These are phyloP conservation scores for Ceratobasidium theobromae DNA, from an alignment of 1,284 basidiomycete species.

Conservation along the genomic window DNA sequence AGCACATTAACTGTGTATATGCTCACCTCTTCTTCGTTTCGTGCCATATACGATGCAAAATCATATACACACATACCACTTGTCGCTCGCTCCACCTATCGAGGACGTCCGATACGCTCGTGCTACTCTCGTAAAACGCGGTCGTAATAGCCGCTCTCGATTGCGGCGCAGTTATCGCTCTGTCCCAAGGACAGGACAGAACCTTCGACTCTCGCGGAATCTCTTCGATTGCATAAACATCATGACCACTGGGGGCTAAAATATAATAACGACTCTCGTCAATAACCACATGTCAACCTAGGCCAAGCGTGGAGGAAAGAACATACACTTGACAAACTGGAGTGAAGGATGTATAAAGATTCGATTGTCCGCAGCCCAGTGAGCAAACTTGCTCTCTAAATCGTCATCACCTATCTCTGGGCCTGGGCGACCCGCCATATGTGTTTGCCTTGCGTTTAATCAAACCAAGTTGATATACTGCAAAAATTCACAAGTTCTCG, in stretches of 20 bases:
- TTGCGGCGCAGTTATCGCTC: conserved; percentile 64
- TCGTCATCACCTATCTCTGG: background rate
- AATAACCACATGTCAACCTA: conserved; percentile 35
- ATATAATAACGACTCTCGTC: conserved; percentile 43
- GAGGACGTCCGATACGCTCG: conserved; percentile 37
- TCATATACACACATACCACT: conserved; percentile 68
- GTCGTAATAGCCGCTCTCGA: conserved; percentile 35
- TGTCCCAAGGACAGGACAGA: conserved; percentile 71
- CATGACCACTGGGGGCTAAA: conserved; percentile 54
- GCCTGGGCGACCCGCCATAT: background rate
- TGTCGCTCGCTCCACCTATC: conserved; percentile 66
- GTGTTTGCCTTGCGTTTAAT: too few species aligned
- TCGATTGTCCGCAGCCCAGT: conserved; percentile 55
- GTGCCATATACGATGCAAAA: conserved; percentile 62
- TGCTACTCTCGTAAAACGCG: conserved; percentile 33
- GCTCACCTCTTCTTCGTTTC: conserved; percentile 37
- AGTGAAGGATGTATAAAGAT: conserved; percentile 54
- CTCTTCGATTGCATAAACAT: conserved; percentile 54
- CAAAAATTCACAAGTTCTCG: too few species aligned
- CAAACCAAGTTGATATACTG: too few species aligned
- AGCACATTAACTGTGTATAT: conserved; percentile 35
- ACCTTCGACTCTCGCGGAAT: conserved; percentile 58
- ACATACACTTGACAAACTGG: conserved; percentile 50
- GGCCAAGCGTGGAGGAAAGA: background rate
- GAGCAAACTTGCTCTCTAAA: background rate